Conservation (phyloP, 2,329 filamentous ascomycete genomes). For the Ophiocordyceps camponoti-rufipedis region DNA sequence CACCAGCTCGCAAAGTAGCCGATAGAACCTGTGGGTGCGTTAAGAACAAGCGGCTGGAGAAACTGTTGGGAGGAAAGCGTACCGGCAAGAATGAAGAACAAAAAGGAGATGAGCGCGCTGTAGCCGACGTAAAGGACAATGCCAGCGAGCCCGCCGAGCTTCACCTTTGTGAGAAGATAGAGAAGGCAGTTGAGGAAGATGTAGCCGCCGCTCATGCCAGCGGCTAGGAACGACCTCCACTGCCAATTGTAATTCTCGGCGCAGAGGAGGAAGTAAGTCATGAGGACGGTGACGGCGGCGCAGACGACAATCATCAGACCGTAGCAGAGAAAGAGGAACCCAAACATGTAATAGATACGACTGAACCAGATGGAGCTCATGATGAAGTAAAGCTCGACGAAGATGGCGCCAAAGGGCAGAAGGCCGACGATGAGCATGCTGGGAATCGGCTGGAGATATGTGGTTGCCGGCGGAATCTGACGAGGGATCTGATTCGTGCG, state of each 20-base stretch:
- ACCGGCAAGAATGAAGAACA: conserved; percentile 93
- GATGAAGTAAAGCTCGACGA: conserved; percentile 97
- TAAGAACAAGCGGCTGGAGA: neutral
- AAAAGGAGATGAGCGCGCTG: conserved; percentile 69
- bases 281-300: conserved; percentile 76
- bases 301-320: conserved; percentile 93
- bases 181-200: conserved; percentile 83
- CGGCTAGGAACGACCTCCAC: conserved; percentile 85
- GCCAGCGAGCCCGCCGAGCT: conserved; percentile 66
- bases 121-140: conserved; percentile 90
- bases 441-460: conserved; percentile 71
- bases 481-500: conserved; percentile 96
- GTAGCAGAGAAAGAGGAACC: conserved; percentile 95
- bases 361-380: conserved; percentile 98
- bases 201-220: conserved; percentile 77
- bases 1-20: conserved; percentile 91
- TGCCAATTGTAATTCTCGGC: conserved; percentile 98
- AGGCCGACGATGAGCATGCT: conserved; percentile 86
- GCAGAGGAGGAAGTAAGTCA: conserved; percentile 93
- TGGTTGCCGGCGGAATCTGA: conserved; percentile 72
- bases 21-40: conserved; percentile 54
- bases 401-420: conserved; percentile 88
- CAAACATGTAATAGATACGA: conserved; percentile 99
- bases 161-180: conserved; percentile 79
- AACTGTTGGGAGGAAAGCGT: conserved; percentile 18